Evolutionary conservation across 169 alveolate genomes (phyloP), one percentile per base, ranked within the genome.

Genomic region (Plasmodium coatneyi): DNA sequence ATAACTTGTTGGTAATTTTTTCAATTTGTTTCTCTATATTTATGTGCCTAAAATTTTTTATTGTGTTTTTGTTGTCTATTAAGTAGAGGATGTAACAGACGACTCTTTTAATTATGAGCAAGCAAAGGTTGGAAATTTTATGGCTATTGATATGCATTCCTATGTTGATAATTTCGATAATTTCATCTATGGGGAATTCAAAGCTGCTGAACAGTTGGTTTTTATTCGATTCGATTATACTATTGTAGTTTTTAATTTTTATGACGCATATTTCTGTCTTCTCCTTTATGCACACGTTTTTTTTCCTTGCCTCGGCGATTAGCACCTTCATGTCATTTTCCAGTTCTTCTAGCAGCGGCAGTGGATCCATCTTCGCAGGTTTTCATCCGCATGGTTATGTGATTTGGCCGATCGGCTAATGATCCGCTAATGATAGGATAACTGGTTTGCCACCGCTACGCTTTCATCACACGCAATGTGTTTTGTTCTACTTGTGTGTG

Each of bases 121-220:
- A 79, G 19, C 93, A 87, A 28, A 78, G 60, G 52, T 70, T 56
- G 32, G 46, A 78, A 12, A 87, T 79, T 87, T 79, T 87, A 19
- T 87, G 87, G 25, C 83, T 87, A 79, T 30, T 71, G 49, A 87
- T 49, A 10, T 87, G 70, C 32, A 80, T 32, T 5, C 89, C 71
- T 79, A 79, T 66, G 81, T 87, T 79, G 25, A 87, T 30, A 60
- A 87, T 87, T 14, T 87, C 93, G 36, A 87, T 39, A 19, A 87
- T 76, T 78, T 87, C 93, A 36, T 87, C 83, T 22, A 87, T 28
- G 22, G 93, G 93, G 12, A 87, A 87, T 79, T 87, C 90, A 60
- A 87, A 87, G 81, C 46, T 80, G 81, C 52, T 54, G 72, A 87
- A 56, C 52, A 87, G 71, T 22, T 79, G 41, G 71, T 66, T 87